phyloP scores from a whole-genome alignment of 805 yeast genomes.

The Suhomyces faveliae region DNA sequence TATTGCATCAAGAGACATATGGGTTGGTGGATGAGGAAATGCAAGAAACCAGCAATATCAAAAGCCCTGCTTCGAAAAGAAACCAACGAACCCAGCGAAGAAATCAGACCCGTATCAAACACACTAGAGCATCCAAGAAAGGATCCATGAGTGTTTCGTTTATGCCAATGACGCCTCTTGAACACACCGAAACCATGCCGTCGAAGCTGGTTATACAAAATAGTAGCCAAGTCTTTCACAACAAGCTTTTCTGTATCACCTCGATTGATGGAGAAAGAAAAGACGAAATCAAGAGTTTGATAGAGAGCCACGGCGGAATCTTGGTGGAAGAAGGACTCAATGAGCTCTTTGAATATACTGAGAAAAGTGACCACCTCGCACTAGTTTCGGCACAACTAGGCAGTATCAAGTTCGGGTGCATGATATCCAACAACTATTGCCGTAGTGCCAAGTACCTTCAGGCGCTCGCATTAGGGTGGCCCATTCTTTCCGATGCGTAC shows the following conservation, averaged over 20 bases:
- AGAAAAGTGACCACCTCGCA: conserved; percentile 9
- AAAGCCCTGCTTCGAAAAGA: neutral
- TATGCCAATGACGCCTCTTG: neutral
- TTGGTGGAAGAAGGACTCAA: conserved; percentile 36
- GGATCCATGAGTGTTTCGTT: neutral
- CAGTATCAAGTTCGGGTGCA: conserved; percentile 56
- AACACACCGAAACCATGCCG: neutral
- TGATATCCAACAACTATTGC: conserved; percentile 55
- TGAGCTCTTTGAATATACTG: conserved; percentile 23
- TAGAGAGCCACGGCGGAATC: conserved; percentile 43
- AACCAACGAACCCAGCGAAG: conserved; percentile 2
- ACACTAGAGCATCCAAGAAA: neutral
- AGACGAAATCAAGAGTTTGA: conserved; percentile 29
- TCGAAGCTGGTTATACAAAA: neutral
- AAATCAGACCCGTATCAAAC: neutral
- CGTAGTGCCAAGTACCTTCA: conserved; percentile 78
- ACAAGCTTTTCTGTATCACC: conserved; percentile 36
- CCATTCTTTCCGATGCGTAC: conserved; percentile 61
- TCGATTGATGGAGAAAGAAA: conserved; percentile 34
- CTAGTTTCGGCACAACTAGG: conserved; percentile 10
- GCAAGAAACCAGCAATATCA: too few species aligned
- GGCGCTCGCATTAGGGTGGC: conserved; percentile 82
- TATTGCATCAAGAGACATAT: conserved; percentile 34
- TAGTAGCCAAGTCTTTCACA: conserved; percentile 15
- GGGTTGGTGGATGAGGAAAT: conserved; percentile 18